Evolutionary conservation across 192 early-diverging fungal species (phyloP), one percentile per base, ranked within the genome.

Genomic region (Coemansia pectinata): DNA sequence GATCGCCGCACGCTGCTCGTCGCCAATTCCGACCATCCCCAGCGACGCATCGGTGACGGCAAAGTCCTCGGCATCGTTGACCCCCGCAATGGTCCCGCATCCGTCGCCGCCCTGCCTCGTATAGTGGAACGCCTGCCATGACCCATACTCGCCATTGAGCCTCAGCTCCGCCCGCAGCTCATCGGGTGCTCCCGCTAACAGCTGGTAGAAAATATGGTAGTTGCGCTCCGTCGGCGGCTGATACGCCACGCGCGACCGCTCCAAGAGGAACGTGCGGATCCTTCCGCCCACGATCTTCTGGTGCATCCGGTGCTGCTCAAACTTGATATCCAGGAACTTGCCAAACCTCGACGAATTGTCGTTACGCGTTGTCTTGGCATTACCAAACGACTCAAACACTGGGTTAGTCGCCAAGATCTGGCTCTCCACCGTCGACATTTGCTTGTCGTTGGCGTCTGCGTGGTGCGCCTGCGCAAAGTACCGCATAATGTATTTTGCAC

Each of bases 141-240:
- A 89, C 5, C 87, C 86, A 3, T 96, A 73, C 59, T 87, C 86
- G 45, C 90, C 86, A 57, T 90, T 84, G n/a, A 87, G 57, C 44
- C 85, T 87, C 62, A 96, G 85, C 0, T 89, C 87, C 65, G 86
- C 87, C 45, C 88, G 91, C 87, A 92, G 92, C 69, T 91, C 88
- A 12, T 69, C 55, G 12, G 85, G 81, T 1, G 89, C 87, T 4
- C 96, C 96, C 19, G 92, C 91, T 3, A 99, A 79, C 29, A 99
- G 84, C 77, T 96, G 91, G 86, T 99, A 98, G 83, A 99, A 98
- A 34, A 97, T 91, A 77, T 98, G 94, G 85, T 97, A 99, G 83
- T 90, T 95, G 63, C 92, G 88, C 62, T 96, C 96, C 80, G 62
- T 88, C 76, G 63, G 81, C 53, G 81, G 77, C 71, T 84, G 81